Evolutionary conservation across 805 yeast species (phyloP).

Genomic region (Soucietia sequanensis): DNA sequence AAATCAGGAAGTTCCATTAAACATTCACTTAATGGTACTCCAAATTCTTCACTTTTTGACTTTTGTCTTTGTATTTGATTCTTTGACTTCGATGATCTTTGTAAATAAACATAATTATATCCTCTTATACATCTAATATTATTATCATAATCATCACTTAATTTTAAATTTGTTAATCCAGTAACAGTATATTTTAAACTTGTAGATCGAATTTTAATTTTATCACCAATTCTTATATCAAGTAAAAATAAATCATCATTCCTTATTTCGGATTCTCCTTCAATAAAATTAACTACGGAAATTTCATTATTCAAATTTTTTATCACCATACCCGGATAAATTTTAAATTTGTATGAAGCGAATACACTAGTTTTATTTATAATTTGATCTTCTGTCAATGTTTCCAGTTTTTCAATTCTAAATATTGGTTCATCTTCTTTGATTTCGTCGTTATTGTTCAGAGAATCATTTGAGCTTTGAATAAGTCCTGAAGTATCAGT

Average conservation of each 20-base stretch:
- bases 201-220: constrained; percentile 33
- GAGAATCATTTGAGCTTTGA: no score
- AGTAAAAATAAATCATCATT: constrained; percentile 42
- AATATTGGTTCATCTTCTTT: not conserved
- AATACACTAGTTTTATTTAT: constrained; percentile 41
- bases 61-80: constrained; percentile 9
- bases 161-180: constrained; percentile 32
- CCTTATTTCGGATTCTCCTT: constrained; percentile 32
- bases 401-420: constrained; percentile 10
- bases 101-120: constrained; percentile 47
- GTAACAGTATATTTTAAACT: constrained; percentile 39
- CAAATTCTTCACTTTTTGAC: constrained; percentile 13
- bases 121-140: constrained; percentile 59
- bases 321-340: constrained; percentile 49
- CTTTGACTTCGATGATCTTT: constrained; percentile 12
- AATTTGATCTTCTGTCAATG: constrained; percentile 10
- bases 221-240: constrained; percentile 59
- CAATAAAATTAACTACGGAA: constrained; percentile 40
- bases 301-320: constrained; percentile 20
- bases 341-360: constrained; percentile 49
- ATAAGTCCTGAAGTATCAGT: not conserved
- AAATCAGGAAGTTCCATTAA: constrained; percentile 41
- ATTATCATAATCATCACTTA: constrained; percentile 11
- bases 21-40: constrained; percentile 29
- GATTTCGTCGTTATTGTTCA: no score